Percentiles rank a stretch among this genome's conserved stretches.
Conservation (phyloP, 768 basidiomycete species). For the Phaffia tasmanica region DNA sequence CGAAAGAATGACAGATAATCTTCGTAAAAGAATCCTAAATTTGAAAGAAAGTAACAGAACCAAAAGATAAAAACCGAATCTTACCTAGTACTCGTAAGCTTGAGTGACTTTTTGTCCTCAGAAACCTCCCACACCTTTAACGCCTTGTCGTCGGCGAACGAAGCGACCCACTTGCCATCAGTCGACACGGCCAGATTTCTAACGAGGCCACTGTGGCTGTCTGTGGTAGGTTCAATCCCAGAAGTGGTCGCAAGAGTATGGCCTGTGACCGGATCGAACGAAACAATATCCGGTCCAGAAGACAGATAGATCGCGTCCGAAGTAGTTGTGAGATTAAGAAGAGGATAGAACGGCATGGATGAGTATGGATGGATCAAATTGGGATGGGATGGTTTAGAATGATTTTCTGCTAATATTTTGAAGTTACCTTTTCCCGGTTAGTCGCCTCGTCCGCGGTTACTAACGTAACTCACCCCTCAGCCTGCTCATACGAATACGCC, state of each 20-base stretch:
- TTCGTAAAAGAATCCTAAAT: background rate
- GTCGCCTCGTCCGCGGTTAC: too few species aligned
- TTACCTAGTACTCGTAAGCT: constrained; percentile 55
- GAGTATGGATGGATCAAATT: background rate
- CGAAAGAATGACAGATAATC: constrained; percentile 14
- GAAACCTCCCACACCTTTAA: constrained; percentile 64
- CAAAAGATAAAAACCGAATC: background rate
- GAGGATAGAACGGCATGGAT: constrained; percentile 13
- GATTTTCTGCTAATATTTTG: too few species aligned
- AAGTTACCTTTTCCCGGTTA: too few species aligned
- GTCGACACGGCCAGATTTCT: constrained; percentile 30
- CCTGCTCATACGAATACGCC: too few species aligned
- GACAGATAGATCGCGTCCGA: background rate
- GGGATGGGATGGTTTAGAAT: too few species aligned
- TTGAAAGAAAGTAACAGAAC: background rate
- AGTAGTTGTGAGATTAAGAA: constrained; percentile 11
- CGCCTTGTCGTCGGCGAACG: constrained; percentile 65
- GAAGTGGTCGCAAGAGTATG: constrained; percentile 10
- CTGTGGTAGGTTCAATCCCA: constrained; percentile 2
- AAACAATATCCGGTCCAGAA: constrained; percentile 14
- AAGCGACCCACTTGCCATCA: constrained; percentile 43
- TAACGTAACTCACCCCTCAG: too few species aligned
- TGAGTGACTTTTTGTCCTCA: constrained; percentile 36
- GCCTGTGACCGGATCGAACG: background rate
- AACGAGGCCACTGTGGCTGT: constrained; percentile 27